Evolutionary conservation across 495 filamentous ascomycete species (phyloP).

Genomic region (Beverwykella pulmonaria): DNA sequence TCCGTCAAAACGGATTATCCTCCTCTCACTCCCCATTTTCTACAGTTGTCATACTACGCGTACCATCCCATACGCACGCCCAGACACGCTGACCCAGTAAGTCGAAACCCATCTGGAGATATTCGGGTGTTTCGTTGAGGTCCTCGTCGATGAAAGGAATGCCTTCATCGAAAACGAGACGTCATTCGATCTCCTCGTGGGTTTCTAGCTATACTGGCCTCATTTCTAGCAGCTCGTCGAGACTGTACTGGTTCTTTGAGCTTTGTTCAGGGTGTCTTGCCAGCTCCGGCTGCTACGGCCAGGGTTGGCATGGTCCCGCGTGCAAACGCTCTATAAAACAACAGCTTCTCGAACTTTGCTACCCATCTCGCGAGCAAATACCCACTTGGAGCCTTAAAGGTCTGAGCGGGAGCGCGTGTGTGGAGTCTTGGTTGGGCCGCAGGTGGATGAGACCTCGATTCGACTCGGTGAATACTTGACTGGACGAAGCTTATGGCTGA

Average conservation of each 20-base stretch:
- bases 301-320: neutral
- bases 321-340: neutral
- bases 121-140: neutral
- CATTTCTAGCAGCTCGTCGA: neutral
- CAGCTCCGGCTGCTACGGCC: neutral
- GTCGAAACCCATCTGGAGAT: conserved; percentile 10
- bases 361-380: neutral
- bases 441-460: neutral
- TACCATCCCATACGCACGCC: conserved; percentile 1
- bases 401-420: neutral
- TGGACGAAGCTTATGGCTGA: neutral
- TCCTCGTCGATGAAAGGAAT: neutral
- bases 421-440: neutral
- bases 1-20: neutral
- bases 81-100: neutral
- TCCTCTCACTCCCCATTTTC: conserved; percentile 22
- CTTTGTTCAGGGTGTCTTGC: neutral
- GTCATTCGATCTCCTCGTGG: conserved; percentile 3
- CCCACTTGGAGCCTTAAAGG: neutral
- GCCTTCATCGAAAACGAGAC: conserved; percentile 11
- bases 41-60: neutral
- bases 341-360: neutral
- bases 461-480: neutral
- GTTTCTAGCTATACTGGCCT: conserved; percentile 13
- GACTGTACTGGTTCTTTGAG: neutral